These are phyloP conservation scores for Juncus effusus DNA, from an alignment of 176 grass and related monocot genomes.

Conservation along the genomic window DNA sequence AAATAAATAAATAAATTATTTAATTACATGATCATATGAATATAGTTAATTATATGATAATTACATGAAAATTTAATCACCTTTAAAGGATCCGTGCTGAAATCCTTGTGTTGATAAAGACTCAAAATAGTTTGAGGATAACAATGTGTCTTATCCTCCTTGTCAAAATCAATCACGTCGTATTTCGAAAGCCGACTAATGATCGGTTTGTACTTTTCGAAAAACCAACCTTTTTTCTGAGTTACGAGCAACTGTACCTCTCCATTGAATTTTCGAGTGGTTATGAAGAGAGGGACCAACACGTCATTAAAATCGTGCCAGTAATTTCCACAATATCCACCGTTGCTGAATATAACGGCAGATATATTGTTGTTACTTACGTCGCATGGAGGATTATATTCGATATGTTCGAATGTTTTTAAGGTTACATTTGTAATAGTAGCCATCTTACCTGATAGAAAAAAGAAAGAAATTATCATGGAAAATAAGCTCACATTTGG, in stretches of 20 bases:
- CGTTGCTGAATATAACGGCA: slow-evolving; percentile 55
- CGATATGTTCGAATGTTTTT: not conserved
- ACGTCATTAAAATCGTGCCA: slow-evolving; percentile 68
- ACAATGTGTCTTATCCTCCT: slow-evolving; percentile 47
- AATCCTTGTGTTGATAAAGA: slow-evolving; percentile 39
- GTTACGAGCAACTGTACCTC: slow-evolving; percentile 43
- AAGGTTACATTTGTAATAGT: slow-evolving; percentile 35
- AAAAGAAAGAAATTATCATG: too few species aligned
- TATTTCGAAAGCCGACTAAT: slow-evolving; percentile 36
- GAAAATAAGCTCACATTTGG: too few species aligned
- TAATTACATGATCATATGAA: too few species aligned
- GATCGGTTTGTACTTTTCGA: slow-evolving; percentile 39
- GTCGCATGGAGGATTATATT: slow-evolving; percentile 27
- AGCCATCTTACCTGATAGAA: slow-evolving; percentile 8
- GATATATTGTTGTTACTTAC: slow-evolving; percentile 35
- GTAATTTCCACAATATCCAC: slow-evolving; percentile 41
- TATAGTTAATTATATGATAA: too few species aligned
- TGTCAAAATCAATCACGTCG: slow-evolving; percentile 43
- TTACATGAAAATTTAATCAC: too few species aligned
- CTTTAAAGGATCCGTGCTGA: slow-evolving; percentile 34
- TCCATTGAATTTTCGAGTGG: slow-evolving; percentile 32
- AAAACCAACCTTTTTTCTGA: slow-evolving; percentile 17
- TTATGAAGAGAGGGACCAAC: slow-evolving; percentile 57
- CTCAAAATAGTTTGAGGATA: slow-evolving; percentile 44
- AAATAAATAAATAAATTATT: too few species aligned